Conservation (phyloP, 176 grass and related monocot species). For the Poa annua region DNA sequence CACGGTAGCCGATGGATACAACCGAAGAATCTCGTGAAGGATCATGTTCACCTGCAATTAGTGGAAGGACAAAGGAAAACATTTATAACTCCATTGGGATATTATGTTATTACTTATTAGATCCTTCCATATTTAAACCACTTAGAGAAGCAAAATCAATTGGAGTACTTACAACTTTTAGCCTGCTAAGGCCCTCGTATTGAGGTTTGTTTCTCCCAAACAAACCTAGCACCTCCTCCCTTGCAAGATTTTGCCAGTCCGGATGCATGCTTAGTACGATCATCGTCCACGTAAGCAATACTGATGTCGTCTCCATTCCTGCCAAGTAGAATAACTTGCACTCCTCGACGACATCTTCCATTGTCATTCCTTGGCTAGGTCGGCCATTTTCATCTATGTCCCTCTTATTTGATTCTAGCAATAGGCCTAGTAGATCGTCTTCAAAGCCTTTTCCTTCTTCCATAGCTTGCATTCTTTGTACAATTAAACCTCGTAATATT, state of each 20-base stretch:
- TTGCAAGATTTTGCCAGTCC: slow-evolving; percentile 59
- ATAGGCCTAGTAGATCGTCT: slow-evolving; percentile 53
- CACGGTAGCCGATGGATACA: slow-evolving; percentile 48
- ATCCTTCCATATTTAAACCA: neutral
- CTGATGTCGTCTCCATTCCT: slow-evolving; percentile 72
- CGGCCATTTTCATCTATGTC: slow-evolving; percentile 30
- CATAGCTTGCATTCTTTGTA: slow-evolving; percentile 49
- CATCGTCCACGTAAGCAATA: slow-evolving; percentile 72
- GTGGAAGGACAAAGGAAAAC: neutral
- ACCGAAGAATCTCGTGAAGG: slow-evolving; percentile 59
- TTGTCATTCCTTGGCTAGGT: slow-evolving; percentile 51
- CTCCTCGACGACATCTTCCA: slow-evolving; percentile 68
- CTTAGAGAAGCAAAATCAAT: neutral
- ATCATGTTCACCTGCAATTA: slow-evolving; percentile 64
- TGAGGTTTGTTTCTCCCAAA: slow-evolving; percentile 61
- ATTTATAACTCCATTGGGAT: neutral
- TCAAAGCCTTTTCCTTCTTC: slow-evolving; percentile 24
- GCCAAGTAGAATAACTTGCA: slow-evolving; percentile 84
- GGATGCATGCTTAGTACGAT: slow-evolving; percentile 61
- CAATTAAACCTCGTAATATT: slow-evolving; percentile 48
- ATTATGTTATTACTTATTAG: neutral
- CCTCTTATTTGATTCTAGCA: slow-evolving; percentile 59
- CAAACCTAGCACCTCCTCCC: slow-evolving; percentile 57
- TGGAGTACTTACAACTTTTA: slow-evolving; percentile 55
- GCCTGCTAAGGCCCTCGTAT: slow-evolving; percentile 51